These are phyloP conservation scores for Mortierella sp. DNA, from an alignment of 371 early-diverging fungal genomes.

Conservation along the genomic window DNA sequence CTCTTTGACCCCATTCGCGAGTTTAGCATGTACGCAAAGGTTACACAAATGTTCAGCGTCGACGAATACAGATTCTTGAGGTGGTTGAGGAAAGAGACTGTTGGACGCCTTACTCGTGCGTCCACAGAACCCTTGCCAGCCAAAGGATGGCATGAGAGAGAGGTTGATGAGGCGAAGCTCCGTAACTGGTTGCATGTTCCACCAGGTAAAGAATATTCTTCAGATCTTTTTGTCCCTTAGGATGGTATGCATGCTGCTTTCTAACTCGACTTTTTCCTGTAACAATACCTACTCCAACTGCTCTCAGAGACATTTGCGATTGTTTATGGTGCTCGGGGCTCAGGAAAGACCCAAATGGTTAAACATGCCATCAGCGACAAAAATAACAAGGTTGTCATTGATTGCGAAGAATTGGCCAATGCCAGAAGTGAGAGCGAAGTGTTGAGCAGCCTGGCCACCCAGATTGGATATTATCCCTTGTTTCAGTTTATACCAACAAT, in stretches of 20 bases:
- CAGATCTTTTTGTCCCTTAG: background rate
- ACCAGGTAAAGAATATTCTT: slow-evolving; percentile 64
- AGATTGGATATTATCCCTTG: slow-evolving; percentile 86
- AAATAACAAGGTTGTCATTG: slow-evolving; percentile 77
- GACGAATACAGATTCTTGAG: slow-evolving; percentile 72
- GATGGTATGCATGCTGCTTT: background rate
- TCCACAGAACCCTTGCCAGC: slow-evolving; percentile 26
- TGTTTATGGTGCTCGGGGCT: slow-evolving; percentile 71
- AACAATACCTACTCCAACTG: background rate
- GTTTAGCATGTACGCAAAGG: slow-evolving; percentile 86
- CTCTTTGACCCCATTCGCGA: slow-evolving; percentile 93
- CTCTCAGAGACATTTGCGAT: slow-evolving; percentile 71
- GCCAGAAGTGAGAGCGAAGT: slow-evolving; percentile 79
- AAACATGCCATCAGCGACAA: slow-evolving; percentile 65
- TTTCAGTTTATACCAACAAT: slow-evolving; percentile 82
- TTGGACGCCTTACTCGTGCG: slow-evolving; percentile 61
- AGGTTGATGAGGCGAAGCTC: slow-evolving; percentile 69
- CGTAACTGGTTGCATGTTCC: slow-evolving; percentile 73
- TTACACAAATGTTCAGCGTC: slow-evolving; percentile 82
- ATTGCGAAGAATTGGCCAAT: slow-evolving; percentile 82
- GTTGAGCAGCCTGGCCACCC: slow-evolving; percentile 74
- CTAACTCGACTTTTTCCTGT: background rate
- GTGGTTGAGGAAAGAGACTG: slow-evolving; percentile 74
- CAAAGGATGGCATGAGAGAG: slow-evolving; percentile 73
- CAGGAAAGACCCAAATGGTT: slow-evolving; percentile 71